Base-by-base conservation (phyloP, 345 rosid genomes). In the Zanthoxylum bungeanum region DNA sequence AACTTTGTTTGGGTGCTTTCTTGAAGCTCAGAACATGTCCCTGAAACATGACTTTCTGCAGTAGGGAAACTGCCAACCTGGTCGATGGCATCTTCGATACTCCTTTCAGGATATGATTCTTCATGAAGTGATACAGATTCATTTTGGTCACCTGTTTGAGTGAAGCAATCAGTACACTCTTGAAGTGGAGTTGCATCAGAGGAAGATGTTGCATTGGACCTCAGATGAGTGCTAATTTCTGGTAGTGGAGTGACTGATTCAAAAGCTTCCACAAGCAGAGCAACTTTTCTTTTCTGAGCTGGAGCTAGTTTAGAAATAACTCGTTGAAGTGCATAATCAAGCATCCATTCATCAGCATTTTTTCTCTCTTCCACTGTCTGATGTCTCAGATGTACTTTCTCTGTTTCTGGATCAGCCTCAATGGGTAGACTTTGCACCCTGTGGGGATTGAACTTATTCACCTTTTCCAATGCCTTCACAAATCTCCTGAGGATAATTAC, bases 261-360 rank as follows among this genome's bases (percentile, higher is more conserved):
- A 25, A 95, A 95, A 64, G 99, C 98, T 84, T 92, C 86, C n/a
- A 91, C 97, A n/a, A 95, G 97, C 82, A 92, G 79, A 59, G 81
- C 37, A 42, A 95, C 99, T 82, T 87, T 92, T 76, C 89, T 87
- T 77, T 84, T 88, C 79, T 91, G 91, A 28, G 87, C 90, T 16
- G 93, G 91, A 64, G 85, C 88, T 52, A 95, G 83, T 47, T 83
- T 81, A 53, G 97, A 84, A 66, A 92, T 82, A 61, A 88, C 99
- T 77, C 88, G 85, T 68, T 75, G 80, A 30, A 95, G 86, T 39
- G 98, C 91, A 74, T 84, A 81, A 82, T 95, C 99, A 19, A 95
- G 97, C 99, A 95, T 95, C 97, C 96, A 92, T 80, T 92, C 94
- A 63, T 95, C 94, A 28, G 91, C 79, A 6, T 71, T 83, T 78